phyloP scores from a whole-genome alignment of 345 rosid species.

The Lumnitzera racemosa region DNA sequence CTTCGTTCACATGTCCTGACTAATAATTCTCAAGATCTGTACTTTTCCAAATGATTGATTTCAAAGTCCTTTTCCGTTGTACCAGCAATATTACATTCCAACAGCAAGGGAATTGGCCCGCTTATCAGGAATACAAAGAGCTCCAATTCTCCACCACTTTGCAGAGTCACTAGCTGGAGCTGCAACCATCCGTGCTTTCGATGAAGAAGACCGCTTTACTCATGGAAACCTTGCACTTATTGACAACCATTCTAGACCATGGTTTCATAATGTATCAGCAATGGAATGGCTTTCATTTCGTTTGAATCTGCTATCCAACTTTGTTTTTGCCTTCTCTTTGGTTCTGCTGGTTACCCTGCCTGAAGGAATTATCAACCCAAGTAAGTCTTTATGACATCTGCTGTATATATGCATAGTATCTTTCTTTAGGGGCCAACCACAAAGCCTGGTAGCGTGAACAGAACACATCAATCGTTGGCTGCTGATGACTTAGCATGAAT shows the following conservation, averaged over 20 bases:
- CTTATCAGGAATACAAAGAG: slow-evolving; percentile 66
- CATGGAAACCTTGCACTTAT: slow-evolving; percentile 56
- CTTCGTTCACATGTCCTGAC: neutral
- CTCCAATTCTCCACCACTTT: slow-evolving; percentile 96
- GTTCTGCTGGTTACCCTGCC: slow-evolving; percentile 81
- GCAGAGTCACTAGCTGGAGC: slow-evolving; percentile 90
- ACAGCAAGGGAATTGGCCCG: slow-evolving; percentile 94
- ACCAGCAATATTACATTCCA: slow-evolving; percentile 81
- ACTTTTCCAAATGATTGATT: neutral
- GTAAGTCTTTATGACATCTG: slow-evolving; percentile 34
- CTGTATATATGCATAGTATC: neutral
- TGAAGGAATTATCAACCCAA: slow-evolving; percentile 88
- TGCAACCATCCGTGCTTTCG: slow-evolving; percentile 81
- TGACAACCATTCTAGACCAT: slow-evolving; percentile 80
- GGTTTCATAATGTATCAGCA: slow-evolving; percentile 80
- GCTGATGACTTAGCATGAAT: no score
- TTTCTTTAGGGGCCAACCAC: no score
- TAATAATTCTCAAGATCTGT: neutral
- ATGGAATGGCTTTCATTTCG: slow-evolving; percentile 98
- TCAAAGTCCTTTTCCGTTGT: neutral
- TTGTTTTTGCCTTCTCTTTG: slow-evolving; percentile 83
- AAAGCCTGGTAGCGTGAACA: no score
- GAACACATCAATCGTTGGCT: no score
- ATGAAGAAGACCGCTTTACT: slow-evolving; percentile 58
- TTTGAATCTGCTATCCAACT: slow-evolving; percentile 75